phyloP scores from a whole-genome alignment of 768 basidiomycete genomes.

The Mycena albidolilacea region DNA sequence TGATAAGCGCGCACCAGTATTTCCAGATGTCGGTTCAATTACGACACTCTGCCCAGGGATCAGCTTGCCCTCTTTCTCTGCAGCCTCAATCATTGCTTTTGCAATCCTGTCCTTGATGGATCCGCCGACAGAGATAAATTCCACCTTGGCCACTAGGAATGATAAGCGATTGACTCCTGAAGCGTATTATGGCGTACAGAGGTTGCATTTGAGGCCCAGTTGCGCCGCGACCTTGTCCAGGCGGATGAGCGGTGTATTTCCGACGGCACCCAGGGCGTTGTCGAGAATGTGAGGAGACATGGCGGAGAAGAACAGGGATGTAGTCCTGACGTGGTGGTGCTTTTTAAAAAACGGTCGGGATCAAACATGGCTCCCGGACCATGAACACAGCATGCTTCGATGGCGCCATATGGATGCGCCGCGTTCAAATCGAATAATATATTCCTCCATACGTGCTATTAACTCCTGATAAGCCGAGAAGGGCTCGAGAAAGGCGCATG shows the following conservation, averaged over 20 bases:
- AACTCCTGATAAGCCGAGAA: no score
- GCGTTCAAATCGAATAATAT: no score
- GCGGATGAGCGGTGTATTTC: conserved; percentile 91
- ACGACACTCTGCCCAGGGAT: conserved; percentile 91
- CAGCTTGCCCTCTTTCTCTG: conserved; percentile 89
- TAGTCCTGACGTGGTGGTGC: conserved; percentile 16
- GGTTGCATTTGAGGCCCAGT: conserved; percentile 89
- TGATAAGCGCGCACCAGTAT: conserved; percentile 76
- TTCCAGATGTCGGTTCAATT: conserved; percentile 96
- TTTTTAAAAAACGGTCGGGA: not conserved
- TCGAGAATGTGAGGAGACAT: conserved; percentile 73
- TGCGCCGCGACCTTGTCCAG: conserved; percentile 83
- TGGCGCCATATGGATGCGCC: not conserved
- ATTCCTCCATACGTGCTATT: no score
- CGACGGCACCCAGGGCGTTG: conserved; percentile 87
- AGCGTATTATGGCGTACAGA: conserved; percentile 69
- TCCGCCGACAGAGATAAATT: conserved; percentile 92
- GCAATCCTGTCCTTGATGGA: conserved; percentile 98
- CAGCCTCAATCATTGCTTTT: conserved; percentile 96
- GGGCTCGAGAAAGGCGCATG: no score
- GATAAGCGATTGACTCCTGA: not conserved
- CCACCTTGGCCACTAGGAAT: conserved; percentile 85
- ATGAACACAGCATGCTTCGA: conserved; percentile 14
- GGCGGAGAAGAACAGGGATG: not conserved
- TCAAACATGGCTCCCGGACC: conserved; percentile 21